Evolutionary conservation across 495 filamentous ascomycete genomes (phyloP).

Genomic region (Neurospora sp.): DNA sequence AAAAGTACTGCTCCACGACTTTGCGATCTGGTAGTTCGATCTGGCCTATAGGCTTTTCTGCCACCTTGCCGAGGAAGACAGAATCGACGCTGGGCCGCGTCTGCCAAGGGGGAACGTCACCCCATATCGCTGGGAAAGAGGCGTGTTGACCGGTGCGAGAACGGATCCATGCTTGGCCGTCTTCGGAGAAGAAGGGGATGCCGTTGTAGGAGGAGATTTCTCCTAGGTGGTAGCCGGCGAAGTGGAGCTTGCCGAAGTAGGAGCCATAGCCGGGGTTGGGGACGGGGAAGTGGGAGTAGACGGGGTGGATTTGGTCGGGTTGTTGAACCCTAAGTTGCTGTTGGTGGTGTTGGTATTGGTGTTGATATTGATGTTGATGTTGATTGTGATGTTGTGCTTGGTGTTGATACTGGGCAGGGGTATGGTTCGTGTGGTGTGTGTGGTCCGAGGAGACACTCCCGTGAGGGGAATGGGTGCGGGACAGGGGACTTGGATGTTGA

Average conservation of each 20-base stretch:
- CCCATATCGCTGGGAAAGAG: conserved; percentile 27
- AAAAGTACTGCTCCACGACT: conserved; percentile 7
- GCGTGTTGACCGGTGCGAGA: conserved; percentile 35
- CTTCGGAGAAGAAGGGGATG: conserved; percentile 35
- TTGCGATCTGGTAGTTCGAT: conserved; percentile 7
- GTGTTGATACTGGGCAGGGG: neutral
- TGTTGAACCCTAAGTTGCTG: neutral
- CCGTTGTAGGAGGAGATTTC: conserved; percentile 36
- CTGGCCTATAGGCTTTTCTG: neutral
- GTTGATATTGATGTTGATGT: neutral
- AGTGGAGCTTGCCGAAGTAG: conserved; percentile 31
- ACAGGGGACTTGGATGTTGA: neutral
- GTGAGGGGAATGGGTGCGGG: neutral
- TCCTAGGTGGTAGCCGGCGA: conserved; percentile 38
- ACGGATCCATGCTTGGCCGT: conserved; percentile 37
- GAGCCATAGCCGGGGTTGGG: neutral
- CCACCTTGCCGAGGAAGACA: neutral
- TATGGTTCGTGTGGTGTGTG: neutral
- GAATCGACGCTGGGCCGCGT: neutral
- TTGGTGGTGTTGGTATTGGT: neutral
- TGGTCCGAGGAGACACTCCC: neutral
- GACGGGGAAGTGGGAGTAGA: conserved; percentile 1
- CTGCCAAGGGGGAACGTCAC: conserved; percentile 14
- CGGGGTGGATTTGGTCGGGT: neutral
- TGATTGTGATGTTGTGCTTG: neutral